Percentiles rank a stretch among this genome's conserved stretches.
Evolutionary conservation across 306 rosid genomes (phyloP).

Genomic region (Glycine soja): DNA sequence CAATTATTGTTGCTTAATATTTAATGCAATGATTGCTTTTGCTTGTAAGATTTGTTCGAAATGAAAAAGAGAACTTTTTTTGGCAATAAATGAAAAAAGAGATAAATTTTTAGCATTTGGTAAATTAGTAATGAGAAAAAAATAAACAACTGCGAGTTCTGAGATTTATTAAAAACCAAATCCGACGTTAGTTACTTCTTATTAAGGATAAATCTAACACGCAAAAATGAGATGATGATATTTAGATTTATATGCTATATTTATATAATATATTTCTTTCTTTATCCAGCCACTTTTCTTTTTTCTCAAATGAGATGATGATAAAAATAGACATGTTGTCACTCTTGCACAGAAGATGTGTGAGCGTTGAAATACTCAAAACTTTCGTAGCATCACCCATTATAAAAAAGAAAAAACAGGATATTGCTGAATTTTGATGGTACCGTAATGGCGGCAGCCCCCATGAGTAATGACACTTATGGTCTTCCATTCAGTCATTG

Average conservation of each 20-base stretch:
- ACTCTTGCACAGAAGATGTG: neutral
- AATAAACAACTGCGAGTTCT: neutral
- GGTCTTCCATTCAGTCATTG: constrained; percentile 44
- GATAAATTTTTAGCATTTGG: neutral
- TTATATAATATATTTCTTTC: too few species aligned
- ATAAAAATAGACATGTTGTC: neutral
- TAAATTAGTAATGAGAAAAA: neutral
- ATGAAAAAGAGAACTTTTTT: neutral
- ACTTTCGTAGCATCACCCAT: neutral
- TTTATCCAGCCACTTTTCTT: neutral
- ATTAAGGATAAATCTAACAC: neutral
- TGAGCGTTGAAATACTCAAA: neutral
- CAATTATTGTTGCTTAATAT: neutral
- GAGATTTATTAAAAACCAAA: neutral
- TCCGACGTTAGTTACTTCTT: neutral
- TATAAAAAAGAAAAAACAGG: neutral
- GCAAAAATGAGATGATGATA: too few species aligned
- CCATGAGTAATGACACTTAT: constrained; percentile 21
- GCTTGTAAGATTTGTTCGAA: too few species aligned
- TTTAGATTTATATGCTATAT: too few species aligned
- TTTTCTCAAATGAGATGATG: neutral
- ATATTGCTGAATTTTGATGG: constrained; percentile 22
- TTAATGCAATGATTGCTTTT: neutral
- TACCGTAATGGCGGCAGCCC: constrained; percentile 34
- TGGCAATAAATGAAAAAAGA: neutral